Evolutionary conservation across 1,284 basidiomycete species (phyloP).

Genomic region (Heterobasidion annosum): DNA sequence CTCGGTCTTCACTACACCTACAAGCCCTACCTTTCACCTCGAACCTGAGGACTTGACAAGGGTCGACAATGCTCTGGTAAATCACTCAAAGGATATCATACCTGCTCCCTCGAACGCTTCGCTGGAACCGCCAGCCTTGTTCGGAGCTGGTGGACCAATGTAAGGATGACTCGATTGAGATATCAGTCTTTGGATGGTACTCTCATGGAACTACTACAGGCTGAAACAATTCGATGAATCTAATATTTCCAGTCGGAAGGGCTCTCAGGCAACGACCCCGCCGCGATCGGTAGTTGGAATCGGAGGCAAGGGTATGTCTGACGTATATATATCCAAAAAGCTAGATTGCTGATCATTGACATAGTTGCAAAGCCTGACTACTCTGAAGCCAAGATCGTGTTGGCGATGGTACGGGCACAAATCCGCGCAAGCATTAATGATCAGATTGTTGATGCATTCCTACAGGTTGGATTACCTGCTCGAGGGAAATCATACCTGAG

Average conservation of each 20-base stretch:
- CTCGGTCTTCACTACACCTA: neutral
- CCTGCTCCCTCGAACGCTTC: too few relatives aligned
- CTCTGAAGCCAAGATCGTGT: slow-evolving; percentile 96
- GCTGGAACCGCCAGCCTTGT: slow-evolving; percentile 17
- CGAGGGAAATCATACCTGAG: slow-evolving; percentile 81
- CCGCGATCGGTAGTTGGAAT: slow-evolving; percentile 75
- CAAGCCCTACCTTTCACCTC: neutral
- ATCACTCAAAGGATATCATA: neutral
- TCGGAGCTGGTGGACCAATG: slow-evolving; percentile 30
- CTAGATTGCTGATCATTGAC: neutral
- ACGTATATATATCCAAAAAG: neutral
- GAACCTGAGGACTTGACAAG: neutral
- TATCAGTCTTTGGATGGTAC: too few relatives aligned
- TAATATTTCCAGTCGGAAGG: slow-evolving; percentile 51
- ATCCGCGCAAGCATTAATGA: slow-evolving; percentile 4
- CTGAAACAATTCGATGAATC: slow-evolving; percentile 76
- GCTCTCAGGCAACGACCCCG: slow-evolving; percentile 63
- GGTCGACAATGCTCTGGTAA: neutral
- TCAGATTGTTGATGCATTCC: slow-evolving; percentile 16
- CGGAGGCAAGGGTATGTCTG: slow-evolving; percentile 56
- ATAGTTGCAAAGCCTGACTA: slow-evolving; percentile 94
- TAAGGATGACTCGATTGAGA: slow-evolving; percentile 10
- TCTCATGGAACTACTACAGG: slow-evolving; percentile 26
- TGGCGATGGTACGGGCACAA: slow-evolving; percentile 76
- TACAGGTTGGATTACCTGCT: slow-evolving; percentile 71